These are phyloP conservation scores for Podospora bellae-mahoneyi DNA, from an alignment of 495 filamentous ascomycete genomes.

Conservation along the genomic window DNA sequence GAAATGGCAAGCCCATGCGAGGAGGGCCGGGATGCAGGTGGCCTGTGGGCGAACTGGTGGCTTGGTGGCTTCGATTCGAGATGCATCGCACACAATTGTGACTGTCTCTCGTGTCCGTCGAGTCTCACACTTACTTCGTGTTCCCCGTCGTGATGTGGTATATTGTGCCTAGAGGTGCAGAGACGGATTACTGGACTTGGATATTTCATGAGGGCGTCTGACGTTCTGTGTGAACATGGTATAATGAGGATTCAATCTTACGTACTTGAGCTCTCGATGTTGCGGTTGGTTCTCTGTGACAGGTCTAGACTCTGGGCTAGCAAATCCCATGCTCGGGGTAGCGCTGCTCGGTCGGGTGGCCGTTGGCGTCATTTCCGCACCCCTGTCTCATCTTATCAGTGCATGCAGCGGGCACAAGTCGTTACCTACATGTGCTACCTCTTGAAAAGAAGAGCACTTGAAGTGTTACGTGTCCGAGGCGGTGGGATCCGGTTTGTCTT, in stretches of 20 bases:
- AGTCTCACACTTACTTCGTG: not conserved
- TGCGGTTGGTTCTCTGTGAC: not conserved
- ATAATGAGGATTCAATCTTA: not conserved
- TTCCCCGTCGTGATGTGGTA: not conserved
- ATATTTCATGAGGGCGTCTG: not conserved
- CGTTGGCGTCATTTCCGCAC: conserved; percentile 5
- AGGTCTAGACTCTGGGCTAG: not conserved
- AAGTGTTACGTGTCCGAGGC: not conserved
- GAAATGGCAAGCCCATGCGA: not conserved
- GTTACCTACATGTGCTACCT: not conserved
- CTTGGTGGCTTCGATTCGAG: not conserved
- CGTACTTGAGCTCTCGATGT: not conserved
- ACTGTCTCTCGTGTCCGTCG: not conserved
- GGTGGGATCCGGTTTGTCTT: not conserved
- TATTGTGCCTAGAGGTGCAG: not conserved
- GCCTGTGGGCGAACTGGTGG: not conserved
- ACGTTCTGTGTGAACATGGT: too few relatives aligned
- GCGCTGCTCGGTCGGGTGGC: not conserved
- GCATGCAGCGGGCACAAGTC: not conserved
- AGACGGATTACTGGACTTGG: not conserved
- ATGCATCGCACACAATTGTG: not conserved
- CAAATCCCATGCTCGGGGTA: not conserved
- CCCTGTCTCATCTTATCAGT: conserved; percentile 7
- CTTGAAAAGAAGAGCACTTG: not conserved
- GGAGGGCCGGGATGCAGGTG: not conserved